Conservation (phyloP, 768 basidiomycete species). For the Lactarius sp. region DNA sequence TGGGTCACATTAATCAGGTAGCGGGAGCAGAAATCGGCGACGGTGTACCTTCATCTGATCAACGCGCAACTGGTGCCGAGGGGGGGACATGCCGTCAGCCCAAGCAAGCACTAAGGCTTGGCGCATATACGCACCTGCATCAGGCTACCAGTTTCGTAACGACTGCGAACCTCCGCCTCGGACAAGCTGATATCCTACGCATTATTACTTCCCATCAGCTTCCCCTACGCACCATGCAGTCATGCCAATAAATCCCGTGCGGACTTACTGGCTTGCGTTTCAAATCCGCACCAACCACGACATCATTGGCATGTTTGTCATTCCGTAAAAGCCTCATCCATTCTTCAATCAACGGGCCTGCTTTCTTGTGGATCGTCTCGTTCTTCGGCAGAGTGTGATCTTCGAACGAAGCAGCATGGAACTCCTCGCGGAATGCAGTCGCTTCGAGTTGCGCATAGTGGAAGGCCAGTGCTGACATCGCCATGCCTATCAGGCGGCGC, state of each 20-base stretch:
- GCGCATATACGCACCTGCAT: conserved; percentile 48
- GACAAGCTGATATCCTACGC: conserved; percentile 56
- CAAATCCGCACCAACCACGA: conserved; percentile 44
- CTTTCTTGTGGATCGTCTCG: conserved; percentile 67
- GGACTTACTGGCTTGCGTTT: conserved; percentile 71
- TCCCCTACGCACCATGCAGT: not conserved
- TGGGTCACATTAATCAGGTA: conserved; percentile 11
- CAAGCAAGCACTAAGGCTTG: conserved; percentile 12
- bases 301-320: conserved; percentile 59
- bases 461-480: conserved; percentile 62
- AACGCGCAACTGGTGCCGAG: conserved; percentile 53
- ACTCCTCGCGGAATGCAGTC: conserved; percentile 88
- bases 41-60: conserved; percentile 70
- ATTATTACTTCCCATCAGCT: conserved; percentile 1
- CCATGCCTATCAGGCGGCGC: conserved; percentile 7
- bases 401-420: conserved; percentile 68
- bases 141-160: conserved; percentile 54
- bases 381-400: conserved; percentile 79
- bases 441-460: conserved; percentile 91
- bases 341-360: conserved; percentile 57
- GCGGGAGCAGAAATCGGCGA: not conserved
- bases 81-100: not conserved
- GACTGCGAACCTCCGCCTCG: conserved; percentile 69
- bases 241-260: not conserved
- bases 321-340: conserved; percentile 64